Evolutionary conservation across 495 filamentous ascomycete genomes (phyloP).

Genomic region (Neurospora africana): DNA sequence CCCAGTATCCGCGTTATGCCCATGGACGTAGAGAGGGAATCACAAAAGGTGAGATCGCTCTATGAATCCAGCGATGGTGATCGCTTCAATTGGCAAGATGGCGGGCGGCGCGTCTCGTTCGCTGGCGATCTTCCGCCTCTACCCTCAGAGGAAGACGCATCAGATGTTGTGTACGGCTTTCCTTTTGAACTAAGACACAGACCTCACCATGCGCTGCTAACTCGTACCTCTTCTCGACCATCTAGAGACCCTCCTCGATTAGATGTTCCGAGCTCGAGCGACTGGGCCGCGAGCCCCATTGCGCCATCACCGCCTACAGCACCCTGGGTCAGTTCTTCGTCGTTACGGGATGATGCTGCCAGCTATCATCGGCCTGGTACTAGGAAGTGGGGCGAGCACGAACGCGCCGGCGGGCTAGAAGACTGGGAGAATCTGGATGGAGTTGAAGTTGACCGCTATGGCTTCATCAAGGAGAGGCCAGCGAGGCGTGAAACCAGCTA

Average conservation of each 20-base stretch:
- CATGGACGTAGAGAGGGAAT: slow-evolving; percentile 74
- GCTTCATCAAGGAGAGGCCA: slow-evolving; percentile 64
- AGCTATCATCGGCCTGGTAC: slow-evolving; percentile 3
- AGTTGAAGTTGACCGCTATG: slow-evolving; percentile 84
- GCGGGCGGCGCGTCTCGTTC: slow-evolving; percentile 33
- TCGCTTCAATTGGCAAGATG: slow-evolving; percentile 46
- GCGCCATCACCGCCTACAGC: slow-evolving; percentile 16
- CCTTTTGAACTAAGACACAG: slow-evolving; percentile 18
- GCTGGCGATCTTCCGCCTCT: slow-evolving; percentile 30
- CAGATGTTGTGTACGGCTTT: slow-evolving; percentile 44
- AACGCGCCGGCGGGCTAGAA: slow-evolving; percentile 76
- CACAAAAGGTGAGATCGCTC: slow-evolving; percentile 82
- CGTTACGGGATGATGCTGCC: slow-evolving; percentile 11
- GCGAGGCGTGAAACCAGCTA: slow-evolving; percentile 45
- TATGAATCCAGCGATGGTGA: slow-evolving; percentile 60
- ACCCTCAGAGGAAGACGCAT: slow-evolving; percentile 35
- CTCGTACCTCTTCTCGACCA: slow-evolving; percentile 4
- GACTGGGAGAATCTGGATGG: slow-evolving; percentile 90
- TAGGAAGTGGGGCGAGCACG: slow-evolving; percentile 27
- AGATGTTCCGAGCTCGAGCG: slow-evolving; percentile 12
- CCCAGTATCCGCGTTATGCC: slow-evolving; percentile 51
- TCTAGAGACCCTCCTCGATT: slow-evolving; percentile 5
- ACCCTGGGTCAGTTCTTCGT: slow-evolving; percentile 30
- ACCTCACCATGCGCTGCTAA: slow-evolving; percentile 22
- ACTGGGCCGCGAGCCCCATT: slow-evolving; percentile 5